Evolutionary conservation across 805 yeast genomes (phyloP).

Genomic region (Myxozyma monticola): DNA sequence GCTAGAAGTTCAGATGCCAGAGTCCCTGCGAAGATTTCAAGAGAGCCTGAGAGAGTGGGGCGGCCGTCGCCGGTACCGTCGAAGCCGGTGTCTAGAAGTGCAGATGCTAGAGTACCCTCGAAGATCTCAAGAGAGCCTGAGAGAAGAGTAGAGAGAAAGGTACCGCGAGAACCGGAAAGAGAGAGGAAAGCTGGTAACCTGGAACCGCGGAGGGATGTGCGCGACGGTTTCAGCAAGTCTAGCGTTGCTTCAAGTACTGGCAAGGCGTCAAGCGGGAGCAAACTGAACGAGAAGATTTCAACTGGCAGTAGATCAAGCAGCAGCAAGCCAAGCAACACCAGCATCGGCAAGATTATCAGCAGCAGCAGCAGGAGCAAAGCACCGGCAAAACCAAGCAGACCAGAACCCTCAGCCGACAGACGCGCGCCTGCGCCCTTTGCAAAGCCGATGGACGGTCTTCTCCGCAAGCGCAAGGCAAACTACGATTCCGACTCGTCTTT

Average conservation of each 20-base stretch:
- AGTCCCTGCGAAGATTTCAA: not conserved
- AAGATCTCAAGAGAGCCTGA: not conserved
- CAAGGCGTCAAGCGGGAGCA: not conserved
- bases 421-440: slow-evolving; percentile 47
- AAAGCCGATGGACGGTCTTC: slow-evolving; percentile 44
- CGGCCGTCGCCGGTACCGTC: not conserved
- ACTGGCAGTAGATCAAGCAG: too few species aligned
- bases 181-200: not conserved
- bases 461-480: slow-evolving; percentile 43
- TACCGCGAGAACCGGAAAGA: too few species aligned
- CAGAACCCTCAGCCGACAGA: not conserved
- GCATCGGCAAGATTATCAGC: not conserved
- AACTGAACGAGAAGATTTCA: not conserved
- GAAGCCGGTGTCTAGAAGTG: not conserved
- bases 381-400: not conserved
- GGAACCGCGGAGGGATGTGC: too few species aligned
- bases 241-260: not conserved
- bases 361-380: not conserved
- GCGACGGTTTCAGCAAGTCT: too few species aligned
- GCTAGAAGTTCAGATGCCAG: not conserved
- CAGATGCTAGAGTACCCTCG: not conserved
- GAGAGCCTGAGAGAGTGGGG: too few species aligned
- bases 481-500: slow-evolving; percentile 36
- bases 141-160: too few species aligned
- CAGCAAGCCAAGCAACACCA: not conserved